A percentile compares a stretch with the other conserved stretches of the same genome.
Evolutionary conservation across 2,329 filamentous ascomycete genomes (phyloP).

Genomic region (Microsporum audouinii): DNA sequence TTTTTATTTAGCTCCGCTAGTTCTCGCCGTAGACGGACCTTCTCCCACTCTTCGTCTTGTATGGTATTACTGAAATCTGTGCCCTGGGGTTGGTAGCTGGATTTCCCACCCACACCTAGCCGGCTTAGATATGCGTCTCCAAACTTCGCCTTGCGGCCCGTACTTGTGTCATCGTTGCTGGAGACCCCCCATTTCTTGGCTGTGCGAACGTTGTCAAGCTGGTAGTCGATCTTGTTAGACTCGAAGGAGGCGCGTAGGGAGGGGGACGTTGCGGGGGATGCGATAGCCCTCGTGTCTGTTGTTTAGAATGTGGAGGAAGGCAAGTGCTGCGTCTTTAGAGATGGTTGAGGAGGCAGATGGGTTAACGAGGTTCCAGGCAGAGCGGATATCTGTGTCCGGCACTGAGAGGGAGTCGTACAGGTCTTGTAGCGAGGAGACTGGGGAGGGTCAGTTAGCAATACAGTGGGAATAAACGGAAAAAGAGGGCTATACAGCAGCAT

Average conservation of each 20-base stretch:
- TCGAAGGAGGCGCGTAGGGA: constrained; percentile 88
- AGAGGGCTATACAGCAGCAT: constrained; percentile 24
- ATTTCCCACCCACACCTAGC: constrained; percentile 63
- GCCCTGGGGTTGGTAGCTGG: constrained; percentile 66
- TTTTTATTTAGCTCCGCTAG: constrained; percentile 80
- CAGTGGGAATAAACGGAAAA: not conserved
- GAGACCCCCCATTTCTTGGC: constrained; percentile 65
- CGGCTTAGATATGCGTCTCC: constrained; percentile 92
- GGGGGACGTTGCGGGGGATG: constrained; percentile 83
- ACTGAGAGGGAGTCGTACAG: constrained; percentile 63
- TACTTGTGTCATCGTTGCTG: constrained; percentile 55
- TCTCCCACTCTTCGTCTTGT: constrained; percentile 90
- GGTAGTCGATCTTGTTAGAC: constrained; percentile 92
- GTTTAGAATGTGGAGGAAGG: constrained; percentile 94
- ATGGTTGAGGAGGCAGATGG: constrained; percentile 71
- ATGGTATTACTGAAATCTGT: constrained; percentile 83
- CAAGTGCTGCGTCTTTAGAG: constrained; percentile 87
- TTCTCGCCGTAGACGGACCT: constrained; percentile 88
- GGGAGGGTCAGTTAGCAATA: not conserved
- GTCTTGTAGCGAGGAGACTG: constrained; percentile 66
- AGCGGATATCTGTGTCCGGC: constrained; percentile 68
- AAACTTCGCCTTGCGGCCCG: constrained; percentile 90
- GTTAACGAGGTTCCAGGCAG: constrained; percentile 95
- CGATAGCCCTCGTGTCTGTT: constrained; percentile 90
- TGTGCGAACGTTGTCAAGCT: constrained; percentile 64